Evolutionary conservation across 257 asterid species (phyloP), one percentile per base, ranked within the genome.

Genomic region (Fraxinus excelsior): DNA sequence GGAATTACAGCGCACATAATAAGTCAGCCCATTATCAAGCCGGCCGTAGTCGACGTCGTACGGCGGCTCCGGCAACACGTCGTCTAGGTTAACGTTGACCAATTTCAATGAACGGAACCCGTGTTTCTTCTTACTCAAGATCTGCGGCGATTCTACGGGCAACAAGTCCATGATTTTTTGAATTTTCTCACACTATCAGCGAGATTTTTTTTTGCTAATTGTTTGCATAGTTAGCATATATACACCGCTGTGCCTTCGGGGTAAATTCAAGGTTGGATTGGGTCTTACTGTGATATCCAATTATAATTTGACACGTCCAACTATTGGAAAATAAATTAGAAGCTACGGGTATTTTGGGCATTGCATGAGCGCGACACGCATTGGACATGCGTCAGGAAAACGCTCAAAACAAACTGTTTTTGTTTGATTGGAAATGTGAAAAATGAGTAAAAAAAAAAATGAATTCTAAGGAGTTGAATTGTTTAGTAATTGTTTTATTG

Each of bases 1-100:
- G 71, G 96, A 90, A 88, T 92, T 94, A 86, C 87, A 86, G 69
- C 98, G 96, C 14, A 94, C 98, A 70, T 94, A 92, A 85, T 94
- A 94, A 60, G 94, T 84, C 72, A 94, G 91, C 9, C 97, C 98
- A 71, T 94, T 94, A 25, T 86, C 88, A 32, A 92, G 98, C 79
- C 84, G 89, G 80, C 98, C 98, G 76, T 88, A 88, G 29, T 91
- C 91, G 53, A 81, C 97, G 75, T 92, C 98, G 75, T 76, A 89
- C 67, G 98, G 97, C 68, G 78, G 82, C 69, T 86, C 93, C 81
- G 93, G 46, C 66, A 94, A 79, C 56, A 83, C 81, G 72, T 86
- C 98, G 82, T 91, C 98, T 73, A 86, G 82, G 70, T 87, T 87
- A 71, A 88, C 91, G 84, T 73, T 87, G 31, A 94, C 96, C 64